Base-by-base conservation (phyloP, 148 eudicot genomes). In the Hydrangea macrophylla region DNA sequence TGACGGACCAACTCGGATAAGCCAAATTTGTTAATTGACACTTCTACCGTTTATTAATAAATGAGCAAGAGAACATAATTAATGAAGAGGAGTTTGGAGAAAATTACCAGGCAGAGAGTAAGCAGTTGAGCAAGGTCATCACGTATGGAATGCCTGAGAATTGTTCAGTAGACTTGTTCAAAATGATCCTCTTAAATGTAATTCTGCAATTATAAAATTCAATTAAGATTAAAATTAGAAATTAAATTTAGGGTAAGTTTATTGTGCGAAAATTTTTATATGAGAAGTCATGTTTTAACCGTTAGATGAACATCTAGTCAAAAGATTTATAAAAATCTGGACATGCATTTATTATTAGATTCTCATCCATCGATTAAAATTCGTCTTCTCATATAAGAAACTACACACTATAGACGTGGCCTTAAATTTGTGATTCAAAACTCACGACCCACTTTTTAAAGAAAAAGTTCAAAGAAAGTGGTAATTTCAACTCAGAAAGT, bases 81-180 rank as follows among this genome's bases (percentile, higher is more conserved):
- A 0, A 6, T 45, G 24, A 68, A 60, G 2, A 65, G 40, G 4
- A 37, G 40, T 30, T 51, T 22, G 11, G 42, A 58, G 15, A 58
- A 26, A 39, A 54, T 65, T 76, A 90, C 96, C 96, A 90, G 28
- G 92, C 84, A 25, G 92, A 81, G 55, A 90, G 87, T 39, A 90
- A 80, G 83, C 83, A 81, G 85, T 90, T 90, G 81, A 90, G 96
- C 66, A 87, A 65, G 45, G 96, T 85, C 96, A 90, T 90, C 64
- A 79, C 85, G 78, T 90, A 87, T 3, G 96, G 92, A 2, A 87
- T 55, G 36, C 92, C 92, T 7, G 96, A 90, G 51, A 90, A 90
- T 42, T 90, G 85, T 69, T 87, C 92, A 0, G 90, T 87, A 3
- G 90, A 83, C 70, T 68, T 87, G 71, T 85, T 72, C 76, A 64